These are phyloP conservation scores for Coemansia sp. DNA, from an alignment of 192 early-diverging fungal genomes.

Conservation along the genomic window DNA sequence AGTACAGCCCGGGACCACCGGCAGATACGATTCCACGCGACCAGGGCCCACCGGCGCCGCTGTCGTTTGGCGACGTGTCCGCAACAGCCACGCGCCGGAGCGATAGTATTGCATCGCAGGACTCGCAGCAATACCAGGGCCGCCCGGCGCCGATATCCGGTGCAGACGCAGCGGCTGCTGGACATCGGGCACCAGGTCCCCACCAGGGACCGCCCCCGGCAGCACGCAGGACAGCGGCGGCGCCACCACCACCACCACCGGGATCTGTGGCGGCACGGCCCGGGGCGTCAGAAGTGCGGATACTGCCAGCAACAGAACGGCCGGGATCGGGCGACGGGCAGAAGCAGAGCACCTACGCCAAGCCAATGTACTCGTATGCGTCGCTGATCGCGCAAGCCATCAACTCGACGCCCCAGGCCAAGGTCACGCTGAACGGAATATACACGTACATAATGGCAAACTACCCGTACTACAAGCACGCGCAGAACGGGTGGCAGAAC, in stretches of 20 bases:
- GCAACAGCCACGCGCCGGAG: slow-evolving; percentile 3
- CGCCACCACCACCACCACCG: too few species aligned
- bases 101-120: not conserved
- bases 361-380: slow-evolving; percentile 85
- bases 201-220: not conserved
- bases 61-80: slow-evolving; percentile 20
- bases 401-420: slow-evolving; percentile 60
- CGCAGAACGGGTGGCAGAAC: slow-evolving; percentile 92
- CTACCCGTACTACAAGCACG: slow-evolving; percentile 83
- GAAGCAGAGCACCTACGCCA: slow-evolving; percentile 16
- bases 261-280: not conserved
- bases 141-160: not conserved
- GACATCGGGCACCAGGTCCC: too few species aligned
- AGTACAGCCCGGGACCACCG: not conserved
- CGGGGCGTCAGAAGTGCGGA: slow-evolving; percentile 16
- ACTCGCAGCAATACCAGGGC: not conserved
- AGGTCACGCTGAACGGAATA: slow-evolving; percentile 82
- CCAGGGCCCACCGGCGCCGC: slow-evolving; percentile 23
- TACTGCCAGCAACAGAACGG: slow-evolving; percentile 36
- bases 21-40: not conserved
- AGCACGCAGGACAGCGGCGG: too few species aligned
- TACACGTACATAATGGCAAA: slow-evolving; percentile 77
- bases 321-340: slow-evolving; percentile 4
- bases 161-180: not conserved
- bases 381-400: slow-evolving; percentile 89